Evolutionary conservation across 2,329 filamentous ascomycete genomes (phyloP), one percentile per base, ranked within the genome.

Genomic region (Fusarium palustre): DNA sequence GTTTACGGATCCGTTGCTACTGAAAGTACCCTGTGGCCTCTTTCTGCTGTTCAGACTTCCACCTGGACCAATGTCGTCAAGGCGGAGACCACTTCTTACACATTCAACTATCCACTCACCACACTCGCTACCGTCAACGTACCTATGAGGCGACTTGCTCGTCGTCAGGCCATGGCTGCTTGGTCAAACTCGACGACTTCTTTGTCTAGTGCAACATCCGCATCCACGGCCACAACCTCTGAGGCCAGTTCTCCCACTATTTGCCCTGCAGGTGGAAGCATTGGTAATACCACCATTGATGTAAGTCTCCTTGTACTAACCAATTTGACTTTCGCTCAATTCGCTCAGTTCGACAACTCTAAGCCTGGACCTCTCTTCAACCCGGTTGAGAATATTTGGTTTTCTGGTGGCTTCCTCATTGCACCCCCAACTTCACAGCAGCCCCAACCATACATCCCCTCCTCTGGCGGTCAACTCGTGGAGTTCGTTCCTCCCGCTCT

Each of bases 331-430:
- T 50, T 8, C 30, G 31, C 68, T 78, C 63, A 75, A 62, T 20
- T 16, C 13, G 2, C 38, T 22, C 50, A 82, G 81, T 82, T 82
- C 59, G 80, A 82, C 55, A 70, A 75, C 18, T 59, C 76, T 7
- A 74, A 74, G n/a, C 60, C 75, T 10, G 80, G 80, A 0, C 80
- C 80, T 12, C 71, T 82, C 4, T 79, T 81, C 70, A 82, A 82
- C 24, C 81, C 81, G 2, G 73, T 76, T 20, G 75, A 78, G 9
- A 78, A 80, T 47, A 74, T 81, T 30, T 82, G 80, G 80, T 82
- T 82, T 57, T 82, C 81, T 28, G 75, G 80, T 59, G 81, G 81
- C 3, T 82, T 82, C 57, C 70, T 81, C 8, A 73, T 82, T 47
- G 76, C 77, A 2, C 79, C 81, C 4, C 78, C 78, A 25, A 77